Evolutionary conservation across 257 asterid genomes (phyloP).

Genomic region (Nicotiana noctiflora): DNA sequence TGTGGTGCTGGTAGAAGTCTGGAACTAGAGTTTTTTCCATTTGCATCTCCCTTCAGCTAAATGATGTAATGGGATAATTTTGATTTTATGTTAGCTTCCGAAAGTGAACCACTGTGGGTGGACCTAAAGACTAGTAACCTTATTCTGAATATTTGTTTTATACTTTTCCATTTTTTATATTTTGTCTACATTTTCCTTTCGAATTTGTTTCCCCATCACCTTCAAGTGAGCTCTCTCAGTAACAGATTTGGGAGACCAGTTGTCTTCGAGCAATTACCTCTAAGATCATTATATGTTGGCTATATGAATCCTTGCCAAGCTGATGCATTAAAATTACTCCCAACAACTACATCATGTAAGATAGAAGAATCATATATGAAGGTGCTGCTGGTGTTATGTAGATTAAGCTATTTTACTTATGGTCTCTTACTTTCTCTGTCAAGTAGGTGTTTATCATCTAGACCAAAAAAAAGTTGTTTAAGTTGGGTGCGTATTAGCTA

Average conservation of each 20-base stretch:
- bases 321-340: too few relatives aligned
- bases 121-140: neutral
- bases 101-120: neutral
- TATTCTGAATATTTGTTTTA: neutral
- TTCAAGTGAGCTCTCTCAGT: neutral
- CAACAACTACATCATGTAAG: too few relatives aligned
- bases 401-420: too few relatives aligned
- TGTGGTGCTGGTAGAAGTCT: neutral
- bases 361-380: too few relatives aligned
- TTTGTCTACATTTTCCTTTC: neutral
- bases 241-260: neutral
- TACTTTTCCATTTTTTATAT: neutral
- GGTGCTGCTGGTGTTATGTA: too few relatives aligned
- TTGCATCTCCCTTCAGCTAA: neutral
- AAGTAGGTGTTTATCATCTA: too few relatives aligned
- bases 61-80: slow-evolving; percentile 12
- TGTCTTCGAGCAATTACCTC: too few relatives aligned
- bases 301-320: too few relatives aligned
- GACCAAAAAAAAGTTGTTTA: too few relatives aligned
- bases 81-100: neutral
- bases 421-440: too few relatives aligned
- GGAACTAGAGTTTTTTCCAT: neutral
- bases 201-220: neutral
- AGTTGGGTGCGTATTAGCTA: too few relatives aligned
- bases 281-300: too few relatives aligned